Percentiles rank a stretch among this genome's conserved stretches.
phyloP scores from a whole-genome alignment of 2,329 filamentous ascomycete genomes.

The Fusarium redolens region DNA sequence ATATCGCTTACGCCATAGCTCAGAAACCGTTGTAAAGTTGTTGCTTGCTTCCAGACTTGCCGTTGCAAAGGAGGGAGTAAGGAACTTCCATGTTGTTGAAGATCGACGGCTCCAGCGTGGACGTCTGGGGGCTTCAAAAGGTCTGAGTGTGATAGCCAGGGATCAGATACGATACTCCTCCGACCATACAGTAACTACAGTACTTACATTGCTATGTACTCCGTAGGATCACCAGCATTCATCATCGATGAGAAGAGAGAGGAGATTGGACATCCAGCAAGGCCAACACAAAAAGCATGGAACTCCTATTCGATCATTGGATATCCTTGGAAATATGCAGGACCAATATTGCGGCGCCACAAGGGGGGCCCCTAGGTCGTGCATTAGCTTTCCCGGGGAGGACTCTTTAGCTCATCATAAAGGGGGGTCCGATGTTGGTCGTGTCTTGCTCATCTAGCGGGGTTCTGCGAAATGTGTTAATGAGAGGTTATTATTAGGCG shows the following conservation, averaged over 20 bases:
- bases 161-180: constrained; percentile 20
- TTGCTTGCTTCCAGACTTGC: neutral
- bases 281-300: constrained; percentile 15
- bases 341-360: constrained; percentile 34
- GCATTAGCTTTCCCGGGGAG: constrained; percentile 42
- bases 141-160: constrained; percentile 8
- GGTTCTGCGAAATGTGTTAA: constrained; percentile 17
- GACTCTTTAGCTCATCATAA: constrained; percentile 26
- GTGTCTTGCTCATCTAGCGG: constrained; percentile 1
- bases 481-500: constrained; percentile 12
- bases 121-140: constrained; percentile 1
- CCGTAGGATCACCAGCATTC: constrained; percentile 27
- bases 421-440: constrained; percentile 1
- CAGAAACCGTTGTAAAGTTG: neutral
- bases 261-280: constrained; percentile 40
- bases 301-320: constrained; percentile 37
- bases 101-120: constrained; percentile 30
- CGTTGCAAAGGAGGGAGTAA: neutral
- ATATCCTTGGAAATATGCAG: constrained; percentile 30
- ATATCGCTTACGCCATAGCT: constrained; percentile 3
- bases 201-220: neutral
- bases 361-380: constrained; percentile 21
- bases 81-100: constrained; percentile 20
- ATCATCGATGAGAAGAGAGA: constrained; percentile 16
- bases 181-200: neutral